Evolutionary conservation across 2,329 filamentous ascomycete genomes (phyloP), one percentile per base, ranked within the genome.

Genomic region (Talaromyces sp.): DNA sequence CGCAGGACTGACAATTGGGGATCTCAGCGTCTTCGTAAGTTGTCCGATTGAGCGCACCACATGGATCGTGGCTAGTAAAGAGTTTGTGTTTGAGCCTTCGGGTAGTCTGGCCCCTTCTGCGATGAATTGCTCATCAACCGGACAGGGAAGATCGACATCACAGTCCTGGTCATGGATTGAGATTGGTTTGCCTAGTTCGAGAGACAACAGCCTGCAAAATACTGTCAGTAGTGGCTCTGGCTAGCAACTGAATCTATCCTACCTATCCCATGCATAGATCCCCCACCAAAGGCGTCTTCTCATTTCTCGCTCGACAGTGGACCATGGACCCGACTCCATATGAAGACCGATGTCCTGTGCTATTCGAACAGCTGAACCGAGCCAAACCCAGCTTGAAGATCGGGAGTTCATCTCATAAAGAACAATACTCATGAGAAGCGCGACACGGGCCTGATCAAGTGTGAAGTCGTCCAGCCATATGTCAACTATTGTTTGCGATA

Each of bases 241-340:
- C 4, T 31, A 6, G 27, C 27, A 31, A 31, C 7, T 31, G 27
- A 31, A 31, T 31, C 1, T 31, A 31, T 31, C 27, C 6, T 74
- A 88, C 87, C 93, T 87, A 78, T 99, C 95, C 80, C 93, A 88
- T 52, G 92, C 87, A 77, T 98, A 98, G 64, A 97, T 87, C 14
- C 91, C 88, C 93, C 95, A 99, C 94, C 94, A 99, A 2, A 95
- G 87, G 63, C 93, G 85, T 67, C 91, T 87, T 63, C 93, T 87
- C 87, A 94, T 93, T 77, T 98, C 94, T 11, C 86, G 86, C 71
- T 97, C 93, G 14, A 96, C 82, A 1, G 88, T 83, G 2, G 90
- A 85, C 84, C 89, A 92, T 0, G 88, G 84, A 0, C 89, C 89
- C 1, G 87, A 86, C 71, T 96, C 91, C 7, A 86, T 81, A 72